These are phyloP conservation scores for Cadophora sp. DNA, from an alignment of 2,329 filamentous ascomycete genomes.

Conservation along the genomic window DNA sequence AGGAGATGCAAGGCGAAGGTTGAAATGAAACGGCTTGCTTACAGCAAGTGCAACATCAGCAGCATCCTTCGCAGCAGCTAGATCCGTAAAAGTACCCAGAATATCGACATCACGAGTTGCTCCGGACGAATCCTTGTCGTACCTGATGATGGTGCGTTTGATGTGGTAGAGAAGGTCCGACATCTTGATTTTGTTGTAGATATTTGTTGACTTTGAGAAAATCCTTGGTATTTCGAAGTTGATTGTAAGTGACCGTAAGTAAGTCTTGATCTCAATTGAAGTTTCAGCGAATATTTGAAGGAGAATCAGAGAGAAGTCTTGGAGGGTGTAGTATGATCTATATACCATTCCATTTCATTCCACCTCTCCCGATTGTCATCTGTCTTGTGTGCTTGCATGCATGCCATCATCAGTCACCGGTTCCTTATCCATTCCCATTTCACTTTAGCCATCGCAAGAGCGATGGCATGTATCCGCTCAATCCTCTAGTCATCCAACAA, in stretches of 20 bases:
- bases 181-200: conserved; percentile 11
- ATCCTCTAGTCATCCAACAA: too few species aligned
- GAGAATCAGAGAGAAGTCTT: background rate
- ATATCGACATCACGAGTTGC: conserved; percentile 43
- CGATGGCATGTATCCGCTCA: too few species aligned
- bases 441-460: too few species aligned
- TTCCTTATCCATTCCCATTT: too few species aligned
- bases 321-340: background rate
- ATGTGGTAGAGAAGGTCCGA: conserved; percentile 34
- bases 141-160: conserved; percentile 36
- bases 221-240: background rate
- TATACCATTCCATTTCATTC: conserved; percentile 3
- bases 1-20: too few species aligned
- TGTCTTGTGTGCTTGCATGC: background rate
- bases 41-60: conserved; percentile 42
- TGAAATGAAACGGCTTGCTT: too few species aligned
- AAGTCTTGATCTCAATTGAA: conserved; percentile 10
- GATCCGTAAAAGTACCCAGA: conserved; percentile 48
- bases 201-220: too few species aligned
- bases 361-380: conserved; percentile 15
- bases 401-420: too few species aligned
- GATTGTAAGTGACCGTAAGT: background rate
- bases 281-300: background rate
- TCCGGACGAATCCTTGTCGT: conserved; percentile 27
- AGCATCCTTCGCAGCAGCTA: conserved; percentile 48